These are phyloP conservation scores for Mycogone perniciosa DNA, from an alignment of 2,329 filamentous ascomycete species.

Conservation along the genomic window DNA sequence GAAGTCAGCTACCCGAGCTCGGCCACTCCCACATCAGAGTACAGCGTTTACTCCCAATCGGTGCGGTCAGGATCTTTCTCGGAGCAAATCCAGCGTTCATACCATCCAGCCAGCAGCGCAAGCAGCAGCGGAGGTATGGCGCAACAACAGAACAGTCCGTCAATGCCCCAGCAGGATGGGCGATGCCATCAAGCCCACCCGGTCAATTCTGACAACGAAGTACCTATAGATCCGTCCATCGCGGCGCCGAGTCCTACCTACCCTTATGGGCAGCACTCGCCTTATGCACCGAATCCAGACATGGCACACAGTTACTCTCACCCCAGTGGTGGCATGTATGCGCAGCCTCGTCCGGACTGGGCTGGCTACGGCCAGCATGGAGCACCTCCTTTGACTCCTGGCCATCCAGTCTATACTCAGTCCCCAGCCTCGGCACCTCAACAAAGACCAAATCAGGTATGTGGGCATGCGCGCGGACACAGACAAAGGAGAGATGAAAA, in stretches of 20 bases:
- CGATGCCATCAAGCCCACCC: constrained; percentile 68
- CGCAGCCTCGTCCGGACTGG: constrained; percentile 70
- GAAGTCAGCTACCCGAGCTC: constrained; percentile 74
- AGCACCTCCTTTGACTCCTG: constrained; percentile 42
- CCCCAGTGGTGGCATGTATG: constrained; percentile 56
- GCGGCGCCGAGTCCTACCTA: constrained; percentile 90
- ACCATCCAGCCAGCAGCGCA: constrained; percentile 70
- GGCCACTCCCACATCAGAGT: constrained; percentile 83
- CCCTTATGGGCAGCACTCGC: constrained; percentile 75
- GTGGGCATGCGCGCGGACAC: constrained; percentile 22
- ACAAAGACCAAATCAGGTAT: constrained; percentile 54
- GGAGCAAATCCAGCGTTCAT: constrained; percentile 80
- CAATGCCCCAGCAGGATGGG: constrained; percentile 77
- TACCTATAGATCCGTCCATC: constrained; percentile 99
- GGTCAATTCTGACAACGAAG: constrained; percentile 91
- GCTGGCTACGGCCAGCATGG: constrained; percentile 55
- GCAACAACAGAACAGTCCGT: constrained; percentile 97
- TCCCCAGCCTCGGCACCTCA: constrained; percentile 50
- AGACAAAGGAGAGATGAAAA: background rate
- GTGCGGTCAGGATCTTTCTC: constrained; percentile 80
- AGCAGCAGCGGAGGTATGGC: constrained; percentile 78
- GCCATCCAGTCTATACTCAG: constrained; percentile 49
- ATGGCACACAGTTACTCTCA: constrained; percentile 74
- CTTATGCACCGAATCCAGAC: constrained; percentile 78
- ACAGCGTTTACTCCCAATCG: constrained; percentile 68